Percentiles rank a stretch among this genome's conserved stretches.
phyloP scores from a whole-genome alignment of 148 eudicot species.

The Heliosperma pusillum region DNA sequence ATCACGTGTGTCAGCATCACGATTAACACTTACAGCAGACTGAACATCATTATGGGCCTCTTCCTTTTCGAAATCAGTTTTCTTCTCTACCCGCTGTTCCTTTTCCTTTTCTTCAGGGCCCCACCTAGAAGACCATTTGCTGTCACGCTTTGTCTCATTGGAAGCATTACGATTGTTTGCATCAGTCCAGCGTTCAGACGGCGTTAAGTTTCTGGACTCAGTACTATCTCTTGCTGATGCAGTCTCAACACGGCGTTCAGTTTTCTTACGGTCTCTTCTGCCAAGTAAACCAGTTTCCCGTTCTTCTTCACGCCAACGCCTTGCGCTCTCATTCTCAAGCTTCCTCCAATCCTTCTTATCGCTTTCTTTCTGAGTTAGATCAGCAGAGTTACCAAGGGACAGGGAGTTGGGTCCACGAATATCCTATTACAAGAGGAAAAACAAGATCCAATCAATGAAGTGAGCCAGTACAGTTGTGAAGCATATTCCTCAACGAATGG shows the following conservation, averaged over 20 bases:
- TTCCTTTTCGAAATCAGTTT: conserved; percentile 65
- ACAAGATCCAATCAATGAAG: background rate
- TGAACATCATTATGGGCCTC: conserved; percentile 56
- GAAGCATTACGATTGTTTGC: conserved; percentile 50
- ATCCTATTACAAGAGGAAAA: conserved; percentile 44
- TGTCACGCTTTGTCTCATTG: conserved; percentile 71
- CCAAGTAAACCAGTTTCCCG: conserved; percentile 96
- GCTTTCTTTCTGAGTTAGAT: conserved; percentile 61
- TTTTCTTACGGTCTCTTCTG: conserved; percentile 80
- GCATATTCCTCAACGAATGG: background rate
- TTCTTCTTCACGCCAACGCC: conserved; percentile 99
- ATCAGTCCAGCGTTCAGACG: conserved; percentile 82
- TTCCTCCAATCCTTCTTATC: conserved; percentile 90
- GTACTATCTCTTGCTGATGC: conserved; percentile 55
- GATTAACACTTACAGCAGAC: conserved; percentile 40
- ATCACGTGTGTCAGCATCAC: conserved; percentile 82
- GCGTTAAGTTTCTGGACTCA: conserved; percentile 49
- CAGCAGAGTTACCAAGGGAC: conserved; percentile 74
- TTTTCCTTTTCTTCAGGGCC: conserved; percentile 89
- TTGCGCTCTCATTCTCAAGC: conserved; percentile 66
- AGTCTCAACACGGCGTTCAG: conserved; percentile 76
- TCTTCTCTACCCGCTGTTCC: conserved; percentile 68
- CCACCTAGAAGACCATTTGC: conserved; percentile 97
- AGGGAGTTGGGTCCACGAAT: conserved; percentile 71
- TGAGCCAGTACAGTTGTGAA: background rate